A percentile compares a stretch with the other conserved stretches of the same genome.
Conservation (phyloP, 176 grass and related monocot genomes). For the Aegilops longissima region DNA sequence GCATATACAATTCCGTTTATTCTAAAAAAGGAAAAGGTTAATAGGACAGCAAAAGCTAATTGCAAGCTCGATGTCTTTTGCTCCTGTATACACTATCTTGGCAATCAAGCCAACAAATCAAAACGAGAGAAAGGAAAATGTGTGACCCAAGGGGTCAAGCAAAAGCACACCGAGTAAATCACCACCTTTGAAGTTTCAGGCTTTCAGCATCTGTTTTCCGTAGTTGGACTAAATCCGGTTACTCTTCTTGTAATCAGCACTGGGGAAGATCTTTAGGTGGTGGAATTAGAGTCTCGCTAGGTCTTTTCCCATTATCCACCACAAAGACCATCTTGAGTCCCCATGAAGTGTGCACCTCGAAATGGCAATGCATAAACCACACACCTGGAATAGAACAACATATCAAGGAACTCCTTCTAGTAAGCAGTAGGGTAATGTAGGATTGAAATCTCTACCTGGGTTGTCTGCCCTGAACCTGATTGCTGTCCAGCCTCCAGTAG, state of each 20-base stretch:
- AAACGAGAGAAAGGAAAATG: conserved; percentile 17
- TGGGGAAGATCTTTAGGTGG: conserved; percentile 71
- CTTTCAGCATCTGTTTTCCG: background rate
- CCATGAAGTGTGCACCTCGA: conserved; percentile 83
- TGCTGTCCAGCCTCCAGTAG: conserved; percentile 60
- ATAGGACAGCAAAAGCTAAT: conserved; percentile 17
- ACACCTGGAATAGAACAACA: conserved; percentile 51
- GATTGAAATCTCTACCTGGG: conserved; percentile 44
- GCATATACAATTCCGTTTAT: conserved; percentile 39
- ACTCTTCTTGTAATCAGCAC: conserved; percentile 44
- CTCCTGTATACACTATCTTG: conserved; percentile 25
- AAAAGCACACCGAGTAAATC: conserved; percentile 38
- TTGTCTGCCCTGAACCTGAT: conserved; percentile 79
- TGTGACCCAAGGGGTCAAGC: conserved; percentile 16
- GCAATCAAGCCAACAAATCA: conserved; percentile 29
- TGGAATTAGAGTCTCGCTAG: conserved; percentile 58
- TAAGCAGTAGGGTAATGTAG: background rate
- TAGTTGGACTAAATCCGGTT: conserved; percentile 3
- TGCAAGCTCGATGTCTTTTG: background rate
- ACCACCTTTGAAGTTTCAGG: background rate
- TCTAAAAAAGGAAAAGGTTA: background rate
- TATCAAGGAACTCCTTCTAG: conserved; percentile 1
- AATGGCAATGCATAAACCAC: conserved; percentile 87
- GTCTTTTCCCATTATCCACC: conserved; percentile 60
- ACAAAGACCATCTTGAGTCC: conserved; percentile 81